Percentiles rank a stretch among this genome's conserved stretches.
Evolutionary conservation across 2,329 filamentous ascomycete genomes (phyloP).

Genomic region (Lachnellula subtilissima): DNA sequence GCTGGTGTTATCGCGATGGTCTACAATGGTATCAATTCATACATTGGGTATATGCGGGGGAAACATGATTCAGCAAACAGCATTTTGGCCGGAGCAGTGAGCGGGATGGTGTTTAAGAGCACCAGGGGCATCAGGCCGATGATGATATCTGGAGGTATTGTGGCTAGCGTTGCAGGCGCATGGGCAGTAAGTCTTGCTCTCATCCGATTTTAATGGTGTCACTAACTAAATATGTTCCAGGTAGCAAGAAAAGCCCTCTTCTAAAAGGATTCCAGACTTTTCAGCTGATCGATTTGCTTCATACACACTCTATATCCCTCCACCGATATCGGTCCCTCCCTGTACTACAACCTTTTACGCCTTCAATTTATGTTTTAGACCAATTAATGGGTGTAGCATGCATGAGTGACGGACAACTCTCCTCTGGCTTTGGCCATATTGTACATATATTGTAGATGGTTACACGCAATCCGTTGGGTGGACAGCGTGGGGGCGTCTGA

Average conservation of each 20-base stretch:
- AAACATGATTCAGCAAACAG: constrained; percentile 91
- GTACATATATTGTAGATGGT: constrained; percentile 30
- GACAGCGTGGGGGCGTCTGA: constrained; percentile 20
- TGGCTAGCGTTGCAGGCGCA: constrained; percentile 74
- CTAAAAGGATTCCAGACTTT: constrained; percentile 26
- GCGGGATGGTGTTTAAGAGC: constrained; percentile 95
- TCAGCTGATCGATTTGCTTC: constrained; percentile 1
- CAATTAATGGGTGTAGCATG: constrained; percentile 28
- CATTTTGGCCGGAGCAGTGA: constrained; percentile 76
- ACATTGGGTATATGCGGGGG: constrained; percentile 71
- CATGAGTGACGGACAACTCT: constrained; percentile 35
- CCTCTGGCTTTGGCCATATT: constrained; percentile 28
- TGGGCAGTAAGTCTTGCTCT: constrained; percentile 72
- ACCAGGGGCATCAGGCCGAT: constrained; percentile 86
- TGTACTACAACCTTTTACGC: constrained; percentile 28
- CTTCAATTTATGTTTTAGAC: constrained; percentile 31
- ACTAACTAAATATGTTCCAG: constrained; percentile 31
- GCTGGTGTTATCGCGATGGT: constrained; percentile 93
- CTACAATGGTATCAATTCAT: constrained; percentile 90
- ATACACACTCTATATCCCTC: constrained; percentile 5
- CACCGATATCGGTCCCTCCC: constrained; percentile 13
- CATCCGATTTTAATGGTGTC: constrained; percentile 1
- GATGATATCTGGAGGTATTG: constrained; percentile 89
- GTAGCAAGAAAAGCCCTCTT: constrained; percentile 47
- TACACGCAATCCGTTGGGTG: constrained; percentile 14